These are phyloP conservation scores for Nicotiana otophora DNA, from an alignment of 257 asterid species.

Conservation along the genomic window DNA sequence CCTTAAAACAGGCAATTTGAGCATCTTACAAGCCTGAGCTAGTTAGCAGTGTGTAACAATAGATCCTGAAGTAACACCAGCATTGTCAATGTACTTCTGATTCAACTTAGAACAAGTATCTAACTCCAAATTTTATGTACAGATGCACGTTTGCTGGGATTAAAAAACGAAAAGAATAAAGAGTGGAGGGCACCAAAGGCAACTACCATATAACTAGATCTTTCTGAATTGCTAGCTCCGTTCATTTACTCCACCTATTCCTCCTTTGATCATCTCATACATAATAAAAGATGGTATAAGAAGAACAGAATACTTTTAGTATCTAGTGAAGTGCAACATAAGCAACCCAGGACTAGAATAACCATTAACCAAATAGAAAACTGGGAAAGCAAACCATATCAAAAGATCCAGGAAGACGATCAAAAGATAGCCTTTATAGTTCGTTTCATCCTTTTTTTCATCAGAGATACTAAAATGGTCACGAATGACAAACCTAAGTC, in stretches of 20 bases:
- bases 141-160: background rate
- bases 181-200: background rate
- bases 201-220: background rate
- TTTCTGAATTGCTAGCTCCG: background rate
- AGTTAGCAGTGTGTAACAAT: background rate
- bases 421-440: background rate
- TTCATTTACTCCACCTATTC: background rate
- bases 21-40: conserved; percentile 3
- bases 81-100: background rate
- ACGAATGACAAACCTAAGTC: background rate
- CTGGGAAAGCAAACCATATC: background rate
- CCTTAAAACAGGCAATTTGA: background rate
- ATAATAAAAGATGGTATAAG: background rate
- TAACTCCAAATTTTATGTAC: background rate
- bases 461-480: background rate
- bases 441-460: background rate
- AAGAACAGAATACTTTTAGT: background rate
- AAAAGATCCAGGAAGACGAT: background rate
- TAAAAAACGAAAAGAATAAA: background rate
- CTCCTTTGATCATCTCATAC: background rate
- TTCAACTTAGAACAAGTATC: background rate
- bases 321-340: background rate
- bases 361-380: background rate
- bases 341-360: background rate
- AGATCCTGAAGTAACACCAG: background rate